Evolutionary conservation across 371 early-diverging fungal species (phyloP).

Genomic region (Gilbertella persicaria): DNA sequence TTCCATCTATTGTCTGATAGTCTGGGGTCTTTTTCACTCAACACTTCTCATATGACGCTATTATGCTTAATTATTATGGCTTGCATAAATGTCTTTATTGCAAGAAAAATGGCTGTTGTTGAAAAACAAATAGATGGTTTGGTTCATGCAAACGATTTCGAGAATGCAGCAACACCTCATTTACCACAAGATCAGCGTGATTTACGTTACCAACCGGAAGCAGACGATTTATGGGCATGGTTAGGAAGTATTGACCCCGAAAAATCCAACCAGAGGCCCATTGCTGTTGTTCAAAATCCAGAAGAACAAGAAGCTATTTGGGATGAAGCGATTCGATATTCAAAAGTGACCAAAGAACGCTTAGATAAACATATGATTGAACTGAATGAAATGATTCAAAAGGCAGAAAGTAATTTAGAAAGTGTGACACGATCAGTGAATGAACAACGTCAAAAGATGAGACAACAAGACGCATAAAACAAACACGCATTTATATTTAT

Average conservation of each 20-base stretch:
- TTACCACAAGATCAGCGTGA: no score
- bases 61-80: constrained; percentile 40
- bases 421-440: constrained; percentile 37
- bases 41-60: constrained; percentile 30
- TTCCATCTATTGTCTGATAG: background rate
- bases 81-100: constrained; percentile 38
- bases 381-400: constrained; percentile 41
- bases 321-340: constrained; percentile 14
- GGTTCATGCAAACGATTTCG: no score
- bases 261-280: background rate
- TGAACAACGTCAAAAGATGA: constrained; percentile 23
- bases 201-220: background rate
- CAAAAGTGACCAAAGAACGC: constrained; percentile 26
- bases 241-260: constrained; percentile 3
- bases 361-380: constrained; percentile 38
- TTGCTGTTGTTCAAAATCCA: constrained; percentile 1
- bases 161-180: no score
- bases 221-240: constrained; percentile 9
- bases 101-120: constrained; percentile 39
- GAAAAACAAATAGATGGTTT: constrained; percentile 30
- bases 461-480: constrained; percentile 1
- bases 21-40: constrained; percentile 4
- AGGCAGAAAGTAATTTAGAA: constrained; percentile 37
- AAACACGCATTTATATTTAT: background rate
- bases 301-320: background rate